These are phyloP conservation scores for Ceratopteris richardii DNA, from an alignment of 75 land plant genomes.

Conservation along the genomic window DNA sequence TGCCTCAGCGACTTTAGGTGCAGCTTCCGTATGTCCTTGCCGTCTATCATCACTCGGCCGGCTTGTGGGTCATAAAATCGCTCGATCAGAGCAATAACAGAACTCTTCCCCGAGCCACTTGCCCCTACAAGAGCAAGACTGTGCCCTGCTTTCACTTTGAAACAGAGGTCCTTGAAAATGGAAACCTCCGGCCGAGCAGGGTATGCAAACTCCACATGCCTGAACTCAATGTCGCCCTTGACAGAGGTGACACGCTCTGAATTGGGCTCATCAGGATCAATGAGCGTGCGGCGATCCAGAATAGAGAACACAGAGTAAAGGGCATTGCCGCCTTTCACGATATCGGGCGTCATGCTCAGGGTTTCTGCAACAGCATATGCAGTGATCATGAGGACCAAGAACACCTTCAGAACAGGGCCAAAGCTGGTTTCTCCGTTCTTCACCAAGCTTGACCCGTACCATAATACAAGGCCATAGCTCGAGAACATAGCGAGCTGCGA, in stretches of 20 bases:
- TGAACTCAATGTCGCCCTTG: conserved; percentile 75
- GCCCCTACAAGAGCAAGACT: conserved; percentile 88
- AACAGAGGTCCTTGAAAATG: conserved; percentile 59
- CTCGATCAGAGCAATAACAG: conserved; percentile 60
- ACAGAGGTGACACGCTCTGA: conserved; percentile 34
- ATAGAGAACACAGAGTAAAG: conserved; percentile 73
- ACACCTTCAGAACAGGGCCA: conserved; percentile 78
- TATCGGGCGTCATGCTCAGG: conserved; percentile 80
- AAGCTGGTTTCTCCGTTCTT: conserved; percentile 69
- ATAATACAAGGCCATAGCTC: conserved; percentile 82
- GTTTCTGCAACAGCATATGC: conserved; percentile 94
- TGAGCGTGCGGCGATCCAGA: conserved; percentile 73
- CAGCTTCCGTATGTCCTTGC: conserved; percentile 62
- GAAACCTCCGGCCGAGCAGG: conserved; percentile 76
- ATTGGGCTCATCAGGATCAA: conserved; percentile 77
- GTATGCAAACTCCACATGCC: conserved; percentile 77
- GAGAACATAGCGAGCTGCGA: conserved; percentile 76
- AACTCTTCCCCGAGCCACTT: conserved; percentile 90
- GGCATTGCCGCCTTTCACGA: conserved; percentile 78
- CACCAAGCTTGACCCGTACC: conserved; percentile 85
- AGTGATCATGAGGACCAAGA: conserved; percentile 90
- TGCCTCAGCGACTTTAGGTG: conserved; percentile 58
- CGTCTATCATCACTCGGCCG: conserved; percentile 68
- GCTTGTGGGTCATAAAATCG: conserved; percentile 76
- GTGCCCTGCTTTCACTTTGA: conserved; percentile 72